Conservation (phyloP, 345 rosid species). For the Gossypium mustelinum region DNA sequence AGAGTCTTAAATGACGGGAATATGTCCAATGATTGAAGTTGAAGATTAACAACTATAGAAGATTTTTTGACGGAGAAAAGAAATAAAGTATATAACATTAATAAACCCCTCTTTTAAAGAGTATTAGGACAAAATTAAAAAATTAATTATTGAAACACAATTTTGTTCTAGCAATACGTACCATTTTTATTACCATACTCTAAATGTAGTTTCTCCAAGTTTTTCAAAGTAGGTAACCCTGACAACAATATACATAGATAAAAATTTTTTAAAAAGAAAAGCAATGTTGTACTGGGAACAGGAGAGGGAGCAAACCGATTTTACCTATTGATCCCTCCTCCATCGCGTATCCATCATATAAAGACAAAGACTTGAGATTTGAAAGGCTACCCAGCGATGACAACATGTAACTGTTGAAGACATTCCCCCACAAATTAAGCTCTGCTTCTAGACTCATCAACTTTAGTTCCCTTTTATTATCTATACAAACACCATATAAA, state of each 20-base stretch:
- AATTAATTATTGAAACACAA: not conserved
- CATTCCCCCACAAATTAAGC: conserved; percentile 3
- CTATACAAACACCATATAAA: not conserved
- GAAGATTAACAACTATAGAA: not conserved
- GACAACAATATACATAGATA: not conserved
- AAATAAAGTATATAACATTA: no score
- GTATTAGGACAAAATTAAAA: not conserved
- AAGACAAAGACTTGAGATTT: not conserved
- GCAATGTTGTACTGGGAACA: not conserved
- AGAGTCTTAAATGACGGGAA: not conserved
- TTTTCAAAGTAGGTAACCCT: not conserved
- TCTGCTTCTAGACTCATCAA: not conserved
- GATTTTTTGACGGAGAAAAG: no score
- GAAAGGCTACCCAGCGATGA: conserved; percentile 5
- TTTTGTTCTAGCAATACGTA: not conserved
- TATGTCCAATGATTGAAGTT: not conserved
- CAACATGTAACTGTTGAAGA: not conserved
- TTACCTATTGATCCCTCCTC: conserved; percentile 15
- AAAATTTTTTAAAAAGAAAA: no score
- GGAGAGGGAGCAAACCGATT: not conserved
- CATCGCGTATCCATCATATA: not conserved
- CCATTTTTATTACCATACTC: accelerated
- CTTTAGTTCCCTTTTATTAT: not conserved
- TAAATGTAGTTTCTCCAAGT: not conserved
- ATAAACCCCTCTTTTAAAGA: not conserved